Evolutionary conservation across 2,329 filamentous ascomycete genomes (phyloP).

Genomic region (Penicillium italicum): DNA sequence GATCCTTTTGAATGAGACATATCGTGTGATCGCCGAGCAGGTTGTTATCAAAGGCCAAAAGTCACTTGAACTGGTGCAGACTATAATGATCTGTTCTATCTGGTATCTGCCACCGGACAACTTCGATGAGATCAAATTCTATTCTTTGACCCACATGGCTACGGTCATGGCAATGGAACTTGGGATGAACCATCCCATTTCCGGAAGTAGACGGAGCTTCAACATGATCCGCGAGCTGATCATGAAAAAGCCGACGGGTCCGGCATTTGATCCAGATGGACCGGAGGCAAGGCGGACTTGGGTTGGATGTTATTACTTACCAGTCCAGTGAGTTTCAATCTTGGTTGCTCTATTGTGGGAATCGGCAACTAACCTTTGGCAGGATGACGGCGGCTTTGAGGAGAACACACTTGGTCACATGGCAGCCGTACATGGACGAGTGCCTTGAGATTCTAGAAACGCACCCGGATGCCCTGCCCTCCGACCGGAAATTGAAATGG

Average conservation of each 20-base stretch:
- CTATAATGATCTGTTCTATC: conserved; percentile 68
- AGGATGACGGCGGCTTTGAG: conserved; percentile 58
- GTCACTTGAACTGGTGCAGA: conserved; percentile 77
- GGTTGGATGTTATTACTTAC: conserved; percentile 60
- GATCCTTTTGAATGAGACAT: conserved; percentile 63
- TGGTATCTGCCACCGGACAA: conserved; percentile 84
- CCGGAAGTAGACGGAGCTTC: conserved; percentile 31
- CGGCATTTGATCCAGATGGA: conserved; percentile 47
- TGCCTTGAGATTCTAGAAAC: conserved; percentile 56
- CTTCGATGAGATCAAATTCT: conserved; percentile 85
- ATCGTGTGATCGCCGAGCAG: conserved; percentile 69
- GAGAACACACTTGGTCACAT: conserved; percentile 56
- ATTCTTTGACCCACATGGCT: conserved; percentile 77
- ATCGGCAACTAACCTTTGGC: conserved; percentile 5
- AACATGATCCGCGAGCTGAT: conserved; percentile 40
- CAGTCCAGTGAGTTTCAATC: conserved; percentile 47
- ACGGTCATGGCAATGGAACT: conserved; percentile 80
- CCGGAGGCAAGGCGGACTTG: conserved; percentile 58
- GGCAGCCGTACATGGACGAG: conserved; percentile 62
- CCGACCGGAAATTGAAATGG: conserved; percentile 55
- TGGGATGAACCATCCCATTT: conserved; percentile 62
- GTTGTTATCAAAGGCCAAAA: conserved; percentile 74
- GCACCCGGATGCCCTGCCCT: conserved; percentile 55
- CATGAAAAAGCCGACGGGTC: conserved; percentile 31
- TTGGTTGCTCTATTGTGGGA: not conserved